Evolutionary conservation across 78 protist species (phyloP).

Genomic region (Chrysochromulina parva): DNA sequence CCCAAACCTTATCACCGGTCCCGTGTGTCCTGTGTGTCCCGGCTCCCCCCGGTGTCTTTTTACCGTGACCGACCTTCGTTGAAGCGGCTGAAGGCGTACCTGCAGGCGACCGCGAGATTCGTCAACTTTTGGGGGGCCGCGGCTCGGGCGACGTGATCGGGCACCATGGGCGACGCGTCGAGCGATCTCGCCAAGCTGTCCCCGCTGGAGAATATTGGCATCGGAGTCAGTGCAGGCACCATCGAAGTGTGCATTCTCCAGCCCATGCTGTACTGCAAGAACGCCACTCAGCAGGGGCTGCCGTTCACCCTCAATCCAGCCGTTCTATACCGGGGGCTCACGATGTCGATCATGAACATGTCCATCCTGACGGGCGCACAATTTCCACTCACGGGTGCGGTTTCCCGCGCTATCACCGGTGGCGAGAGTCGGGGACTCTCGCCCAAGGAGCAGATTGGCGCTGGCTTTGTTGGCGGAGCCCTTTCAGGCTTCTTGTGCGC

Average conservation of each 20-base stretch:
- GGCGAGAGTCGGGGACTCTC: constrained; percentile 19
- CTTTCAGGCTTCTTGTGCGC: constrained; percentile 36
- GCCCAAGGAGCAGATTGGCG: neutral
- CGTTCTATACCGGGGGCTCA: constrained; percentile 25
- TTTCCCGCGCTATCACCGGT: neutral
- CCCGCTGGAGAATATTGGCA: constrained; percentile 6
- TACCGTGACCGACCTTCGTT: no score
- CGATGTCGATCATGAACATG: constrained; percentile 19
- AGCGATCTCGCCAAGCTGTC: neutral
- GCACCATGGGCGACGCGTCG: no score
- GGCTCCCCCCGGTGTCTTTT: no score
- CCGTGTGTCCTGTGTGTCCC: no score
- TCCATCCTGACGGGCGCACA: constrained; percentile 16
- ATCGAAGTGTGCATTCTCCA: constrained; percentile 38
- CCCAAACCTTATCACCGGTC: no score
- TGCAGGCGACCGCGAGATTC: no score
- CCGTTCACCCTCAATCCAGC: constrained; percentile 23
- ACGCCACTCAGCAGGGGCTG: constrained; percentile 43
- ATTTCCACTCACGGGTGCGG: constrained; percentile 17
- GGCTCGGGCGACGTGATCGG: no score
- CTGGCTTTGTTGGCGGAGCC: constrained; percentile 25
- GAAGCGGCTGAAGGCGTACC: no score
- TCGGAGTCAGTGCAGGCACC: constrained; percentile 24
- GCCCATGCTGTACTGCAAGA: constrained; percentile 48
- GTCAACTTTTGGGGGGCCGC: no score